Conservation (phyloP, 1,284 basidiomycete genomes). For the Apiotrichum montevideense region DNA sequence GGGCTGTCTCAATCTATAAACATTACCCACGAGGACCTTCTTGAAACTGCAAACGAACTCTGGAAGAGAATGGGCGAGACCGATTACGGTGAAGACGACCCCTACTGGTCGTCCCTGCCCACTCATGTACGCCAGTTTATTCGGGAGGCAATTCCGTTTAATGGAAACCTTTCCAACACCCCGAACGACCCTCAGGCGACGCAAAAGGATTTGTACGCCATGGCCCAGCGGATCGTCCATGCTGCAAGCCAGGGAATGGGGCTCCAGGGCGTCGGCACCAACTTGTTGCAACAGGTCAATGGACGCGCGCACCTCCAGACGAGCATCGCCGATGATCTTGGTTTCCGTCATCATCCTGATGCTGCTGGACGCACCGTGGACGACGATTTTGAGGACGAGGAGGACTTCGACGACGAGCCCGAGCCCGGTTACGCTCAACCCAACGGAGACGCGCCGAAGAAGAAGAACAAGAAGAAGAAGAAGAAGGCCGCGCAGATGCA, state of each 20-base stretch:
- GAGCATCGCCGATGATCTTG: slow-evolving; percentile 49
- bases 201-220: slow-evolving; percentile 55
- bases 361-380: slow-evolving; percentile 25
- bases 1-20: slow-evolving; percentile 32
- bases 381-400: slow-evolving; percentile 50
- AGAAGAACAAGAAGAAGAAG: slow-evolving; percentile 55
- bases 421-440: slow-evolving; percentile 21
- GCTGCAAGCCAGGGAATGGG: slow-evolving; percentile 53
- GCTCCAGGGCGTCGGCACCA: slow-evolving; percentile 39
- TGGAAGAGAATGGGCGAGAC: slow-evolving; percentile 48
- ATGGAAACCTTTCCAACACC: slow-evolving; percentile 22
- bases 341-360: slow-evolving; percentile 51
- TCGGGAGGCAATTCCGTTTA: slow-evolving; percentile 53
- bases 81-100: slow-evolving; percentile 51
- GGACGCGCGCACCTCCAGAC: slow-evolving; percentile 28
- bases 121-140: slow-evolving; percentile 55
- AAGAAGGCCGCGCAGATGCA: slow-evolving; percentile 48
- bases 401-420: slow-evolving; percentile 34
- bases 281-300: slow-evolving; percentile 29
- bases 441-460: slow-evolving; percentile 45
- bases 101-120: slow-evolving; percentile 56
- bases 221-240: slow-evolving; percentile 60
- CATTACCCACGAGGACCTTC: slow-evolving; percentile 46
- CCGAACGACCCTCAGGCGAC: slow-evolving; percentile 30
- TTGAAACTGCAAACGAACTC: slow-evolving; percentile 47